Evolutionary conservation across 1,284 basidiomycete genomes (phyloP).

Genomic region (Pseudozyma tsukubaensis): DNA sequence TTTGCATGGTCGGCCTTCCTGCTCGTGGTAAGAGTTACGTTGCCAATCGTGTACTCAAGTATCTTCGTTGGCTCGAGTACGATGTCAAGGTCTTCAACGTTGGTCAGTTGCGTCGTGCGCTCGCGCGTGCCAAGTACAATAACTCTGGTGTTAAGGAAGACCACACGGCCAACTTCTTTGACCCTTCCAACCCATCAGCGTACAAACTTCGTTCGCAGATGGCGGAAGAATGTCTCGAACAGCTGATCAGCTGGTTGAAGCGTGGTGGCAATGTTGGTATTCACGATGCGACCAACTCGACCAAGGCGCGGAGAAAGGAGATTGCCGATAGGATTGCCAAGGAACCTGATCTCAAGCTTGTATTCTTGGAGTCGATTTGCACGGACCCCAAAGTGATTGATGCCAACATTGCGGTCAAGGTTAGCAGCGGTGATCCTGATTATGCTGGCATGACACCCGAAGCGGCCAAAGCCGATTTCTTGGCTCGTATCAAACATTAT

Average conservation of each 20-base stretch:
- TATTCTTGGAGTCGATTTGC: slow-evolving; percentile 95
- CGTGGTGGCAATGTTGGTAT: slow-evolving; percentile 94
- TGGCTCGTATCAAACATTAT: slow-evolving; percentile 89
- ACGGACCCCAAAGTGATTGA: slow-evolving; percentile 94
- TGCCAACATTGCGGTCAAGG: slow-evolving; percentile 94
- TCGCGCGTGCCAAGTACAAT: slow-evolving; percentile 77
- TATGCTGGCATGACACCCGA: slow-evolving; percentile 89
- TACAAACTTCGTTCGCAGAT: slow-evolving; percentile 83
- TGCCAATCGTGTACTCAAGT: slow-evolving; percentile 68
- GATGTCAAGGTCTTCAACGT: slow-evolving; percentile 99
- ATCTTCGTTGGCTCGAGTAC: slow-evolving; percentile 87
- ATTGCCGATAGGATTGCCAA: slow-evolving; percentile 82
- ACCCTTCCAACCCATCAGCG: slow-evolving; percentile 84
- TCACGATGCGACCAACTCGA: slow-evolving; percentile 96
- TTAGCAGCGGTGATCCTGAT: slow-evolving; percentile 94
- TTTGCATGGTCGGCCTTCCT: slow-evolving; percentile 83
- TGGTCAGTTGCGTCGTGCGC: slow-evolving; percentile 89
- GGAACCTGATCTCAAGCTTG: slow-evolving; percentile 88
- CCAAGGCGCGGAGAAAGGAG: slow-evolving; percentile 79
- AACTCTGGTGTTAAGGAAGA: slow-evolving; percentile 85
- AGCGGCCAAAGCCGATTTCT: slow-evolving; percentile 86
- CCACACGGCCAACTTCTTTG: slow-evolving; percentile 92
- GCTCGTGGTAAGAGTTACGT: slow-evolving; percentile 68
- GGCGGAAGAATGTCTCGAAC: slow-evolving; percentile 91
- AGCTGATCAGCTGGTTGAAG: slow-evolving; percentile 93